Evolutionary conservation across 148 eudicot genomes (phyloP).

Genomic region (Talinum fruticosum): DNA sequence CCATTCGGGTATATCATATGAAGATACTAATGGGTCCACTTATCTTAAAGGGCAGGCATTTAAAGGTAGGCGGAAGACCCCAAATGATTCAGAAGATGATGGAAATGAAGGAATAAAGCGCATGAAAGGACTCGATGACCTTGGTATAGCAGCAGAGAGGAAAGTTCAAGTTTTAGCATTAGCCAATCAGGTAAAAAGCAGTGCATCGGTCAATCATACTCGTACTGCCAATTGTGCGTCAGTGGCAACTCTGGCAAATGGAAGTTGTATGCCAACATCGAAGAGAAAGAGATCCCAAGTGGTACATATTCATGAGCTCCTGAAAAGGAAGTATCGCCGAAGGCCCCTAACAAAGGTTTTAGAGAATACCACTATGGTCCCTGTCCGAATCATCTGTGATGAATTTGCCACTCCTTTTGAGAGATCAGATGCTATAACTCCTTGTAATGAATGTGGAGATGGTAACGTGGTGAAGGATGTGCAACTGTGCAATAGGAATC

Average conservation of each 20-base stretch:
- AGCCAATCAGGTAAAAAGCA: conserved; percentile 22
- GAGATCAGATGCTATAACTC: conserved; percentile 47
- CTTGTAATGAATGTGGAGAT: conserved; percentile 46
- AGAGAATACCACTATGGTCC: conserved; percentile 66
- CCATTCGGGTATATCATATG: conserved; percentile 60
- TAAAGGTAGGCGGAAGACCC: conserved; percentile 45
- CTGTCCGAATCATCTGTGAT: conserved; percentile 66
- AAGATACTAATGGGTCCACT: conserved; percentile 39
- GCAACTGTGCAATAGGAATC: conserved; percentile 31
- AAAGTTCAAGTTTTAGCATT: conserved; percentile 26
- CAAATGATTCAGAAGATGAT: conserved; percentile 90
- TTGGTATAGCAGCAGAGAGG: conserved; percentile 41
- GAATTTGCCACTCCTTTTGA: conserved; percentile 43
- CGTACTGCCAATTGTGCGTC: conserved; percentile 18
- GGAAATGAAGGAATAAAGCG: conserved; percentile 75
- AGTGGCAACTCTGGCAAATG: conserved; percentile 25
- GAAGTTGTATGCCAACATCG: conserved; percentile 39
- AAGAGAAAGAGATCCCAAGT: conserved; percentile 65
- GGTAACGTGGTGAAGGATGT: conserved; percentile 37
- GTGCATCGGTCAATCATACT: conserved; percentile 8
- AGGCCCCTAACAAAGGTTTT: conserved; percentile 66
- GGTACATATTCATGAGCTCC: conserved; percentile 55
- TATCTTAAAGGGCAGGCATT: conserved; percentile 33
- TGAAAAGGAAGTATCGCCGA: conserved; percentile 60
- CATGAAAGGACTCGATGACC: conserved; percentile 84